Conservation (phyloP, 2,329 filamentous ascomycete genomes). For the Fusarium kyushuense region DNA sequence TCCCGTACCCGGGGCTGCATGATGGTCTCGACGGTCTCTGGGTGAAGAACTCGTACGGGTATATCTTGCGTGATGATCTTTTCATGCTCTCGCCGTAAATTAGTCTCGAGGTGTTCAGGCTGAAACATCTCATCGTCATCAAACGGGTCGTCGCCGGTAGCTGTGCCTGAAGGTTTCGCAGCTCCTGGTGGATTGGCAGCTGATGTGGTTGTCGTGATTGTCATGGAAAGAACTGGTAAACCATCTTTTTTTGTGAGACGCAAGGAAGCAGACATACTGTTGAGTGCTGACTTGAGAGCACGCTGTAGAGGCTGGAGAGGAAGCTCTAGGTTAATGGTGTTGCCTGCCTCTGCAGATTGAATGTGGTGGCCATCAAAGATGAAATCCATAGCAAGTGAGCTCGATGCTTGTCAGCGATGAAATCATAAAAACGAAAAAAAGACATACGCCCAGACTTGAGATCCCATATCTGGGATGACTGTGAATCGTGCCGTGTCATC, state of each 20-base stretch:
- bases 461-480: constrained; percentile 92
- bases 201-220: constrained; percentile 80
- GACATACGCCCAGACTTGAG: constrained; percentile 92
- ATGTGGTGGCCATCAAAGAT: constrained; percentile 90
- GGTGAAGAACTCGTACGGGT: constrained; percentile 89
- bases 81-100: constrained; percentile 77
- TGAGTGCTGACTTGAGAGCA: constrained; percentile 88
- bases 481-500: constrained; percentile 92
- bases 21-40: constrained; percentile 87
- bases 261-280: constrained; percentile 83
- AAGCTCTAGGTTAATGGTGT: constrained; percentile 96
- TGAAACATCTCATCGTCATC: constrained; percentile 61
- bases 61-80: constrained; percentile 96
- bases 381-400: constrained; percentile 76
- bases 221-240: constrained; percentile 87
- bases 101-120: constrained; percentile 67
- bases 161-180: constrained; percentile 45
- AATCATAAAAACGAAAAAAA: background rate
- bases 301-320: constrained; percentile 88
- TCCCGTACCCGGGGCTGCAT: constrained; percentile 92
- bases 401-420: constrained; percentile 46
- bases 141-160: constrained; percentile 54
- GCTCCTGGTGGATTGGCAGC: constrained; percentile 57
- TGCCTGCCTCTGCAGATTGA: constrained; percentile 83
- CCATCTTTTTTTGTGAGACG: constrained; percentile 94